Evolutionary conservation across 2,329 filamentous ascomycete species (phyloP), one percentile per base, ranked within the genome.

Genomic region (Fusarium nurragi): DNA sequence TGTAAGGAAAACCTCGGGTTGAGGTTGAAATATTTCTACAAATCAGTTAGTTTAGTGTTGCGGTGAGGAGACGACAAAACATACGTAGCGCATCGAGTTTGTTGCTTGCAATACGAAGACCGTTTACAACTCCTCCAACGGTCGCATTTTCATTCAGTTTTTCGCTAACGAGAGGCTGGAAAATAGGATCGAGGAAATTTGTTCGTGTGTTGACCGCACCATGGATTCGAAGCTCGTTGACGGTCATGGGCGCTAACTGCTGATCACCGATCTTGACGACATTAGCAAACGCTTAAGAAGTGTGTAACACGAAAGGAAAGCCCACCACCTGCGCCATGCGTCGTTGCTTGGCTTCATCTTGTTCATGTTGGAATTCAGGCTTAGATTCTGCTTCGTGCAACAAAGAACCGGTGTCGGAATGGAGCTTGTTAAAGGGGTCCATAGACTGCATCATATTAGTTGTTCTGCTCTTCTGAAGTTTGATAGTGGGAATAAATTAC

Each of bases 171-270:
- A 97, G 78, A 8, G 94, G 93, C 54, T 88, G 81, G 77, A 98
- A 88, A 57, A 97, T 83, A 32, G 88, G 88, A 75, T 96, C 86
- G 52, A 99, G 88, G 77, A 99, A 97, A 64, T 85, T 84, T 70
- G 86, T 86, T 65, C 95, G 88, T n/a, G 94, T 97, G 74, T 95
- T 89, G 60, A 86, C 85, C 40, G 92, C 93, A 74, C 93, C 91
- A 62, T 96, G 87, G 60, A 99, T 84, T 70, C 91, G 88, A 74
- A 99, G 86, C 40, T 92, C 91, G 70, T 92, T 92, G 75, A 99
- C 90, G 14, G 93, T 92, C 71, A 95, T 92, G 37, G 95, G 94
- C 56, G 95, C 87, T 39, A 92, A 92, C 67, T 90, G 90, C 77
- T 98, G 97, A 78, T 91, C 86, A 68, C 88, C 68, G 65, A 79